Percentiles rank a stretch among this genome's conserved stretches.
Evolutionary conservation across 805 yeast genomes (phyloP).

Genomic region (Candida nonsorbophila): DNA sequence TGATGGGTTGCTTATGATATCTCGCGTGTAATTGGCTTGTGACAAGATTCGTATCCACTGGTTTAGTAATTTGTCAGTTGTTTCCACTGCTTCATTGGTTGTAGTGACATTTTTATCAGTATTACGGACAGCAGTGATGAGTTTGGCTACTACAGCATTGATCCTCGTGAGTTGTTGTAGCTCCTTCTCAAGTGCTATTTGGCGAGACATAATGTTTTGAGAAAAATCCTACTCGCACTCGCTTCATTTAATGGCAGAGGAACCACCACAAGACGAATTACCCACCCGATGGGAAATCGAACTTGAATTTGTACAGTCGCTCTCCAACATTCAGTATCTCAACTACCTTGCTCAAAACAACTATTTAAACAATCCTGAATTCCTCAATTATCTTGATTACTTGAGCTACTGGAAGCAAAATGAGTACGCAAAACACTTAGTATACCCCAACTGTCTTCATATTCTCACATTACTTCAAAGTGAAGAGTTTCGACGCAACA

Average conservation of each 20-base stretch:
- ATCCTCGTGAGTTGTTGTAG: conserved; percentile 25
- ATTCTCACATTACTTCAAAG: conserved; percentile 60
- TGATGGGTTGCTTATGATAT: conserved; percentile 38
- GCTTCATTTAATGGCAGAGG: conserved; percentile 1
- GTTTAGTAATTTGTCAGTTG: conserved; percentile 46
- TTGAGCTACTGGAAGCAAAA: conserved; percentile 83
- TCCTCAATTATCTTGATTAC: conserved; percentile 71
- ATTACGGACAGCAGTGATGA: conserved; percentile 21
- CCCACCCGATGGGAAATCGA: conserved; percentile 88
- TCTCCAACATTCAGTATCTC: conserved; percentile 84
- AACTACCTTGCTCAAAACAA: conserved; percentile 83
- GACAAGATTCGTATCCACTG: conserved; percentile 60
- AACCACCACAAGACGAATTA: conserved; percentile 19
- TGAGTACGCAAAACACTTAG: conserved; percentile 62
- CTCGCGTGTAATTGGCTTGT: conserved; percentile 52
- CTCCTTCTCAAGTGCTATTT: conserved; percentile 18
- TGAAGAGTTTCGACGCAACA: conserved; percentile 49
- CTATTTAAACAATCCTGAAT: conserved; percentile 64
- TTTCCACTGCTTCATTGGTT: conserved; percentile 38
- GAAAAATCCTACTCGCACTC: no score
- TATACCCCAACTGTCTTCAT: conserved; percentile 85
- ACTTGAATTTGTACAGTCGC: conserved; percentile 89
- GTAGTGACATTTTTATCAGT: conserved; percentile 24
- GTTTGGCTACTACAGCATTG: conserved; percentile 24
- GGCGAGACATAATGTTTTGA: conserved; percentile 12